Evolutionary conservation across 768 basidiomycete species (phyloP).

Genomic region (Mycena crocata): DNA sequence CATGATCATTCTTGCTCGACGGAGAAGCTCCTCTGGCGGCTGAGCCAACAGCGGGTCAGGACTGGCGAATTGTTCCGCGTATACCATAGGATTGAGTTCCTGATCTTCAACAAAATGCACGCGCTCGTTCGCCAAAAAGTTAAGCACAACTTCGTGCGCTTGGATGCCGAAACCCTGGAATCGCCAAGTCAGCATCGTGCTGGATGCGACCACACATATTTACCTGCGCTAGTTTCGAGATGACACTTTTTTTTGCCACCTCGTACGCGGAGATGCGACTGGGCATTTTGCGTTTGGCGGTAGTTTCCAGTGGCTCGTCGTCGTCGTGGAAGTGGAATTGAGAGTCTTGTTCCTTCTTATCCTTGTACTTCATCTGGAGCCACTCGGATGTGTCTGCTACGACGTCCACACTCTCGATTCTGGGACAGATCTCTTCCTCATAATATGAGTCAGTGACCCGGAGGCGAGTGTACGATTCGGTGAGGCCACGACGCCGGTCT

Average conservation of each 20-base stretch:
- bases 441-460: slow-evolving; percentile 81
- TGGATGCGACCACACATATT: slow-evolving; percentile 33
- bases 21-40: slow-evolving; percentile 74
- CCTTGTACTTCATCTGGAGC: slow-evolving; percentile 87
- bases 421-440: slow-evolving; percentile 71
- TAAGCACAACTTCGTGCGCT: slow-evolving; percentile 86
- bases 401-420: slow-evolving; percentile 85
- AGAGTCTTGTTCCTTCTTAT: slow-evolving; percentile 69
- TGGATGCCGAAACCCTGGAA: slow-evolving; percentile 85
- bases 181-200: background rate
- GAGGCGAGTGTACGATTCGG: slow-evolving; percentile 74
- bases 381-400: slow-evolving; percentile 94
- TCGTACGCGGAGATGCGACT: slow-evolving; percentile 89
- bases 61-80: slow-evolving; percentile 89
- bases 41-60: slow-evolving; percentile 69
- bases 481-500: slow-evolving; percentile 75
- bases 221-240: slow-evolving; percentile 85
- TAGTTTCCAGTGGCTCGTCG: slow-evolving; percentile 60
- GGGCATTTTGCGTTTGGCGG: slow-evolving; percentile 81
- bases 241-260: slow-evolving; percentile 80
- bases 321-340: slow-evolving; percentile 81
- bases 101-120: slow-evolving; percentile 84
- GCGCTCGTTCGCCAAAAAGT: slow-evolving; percentile 73
- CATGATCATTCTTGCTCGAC: slow-evolving; percentile 83
- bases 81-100: slow-evolving; percentile 79